These are phyloP conservation scores for Candida silvicultrix DNA, from an alignment of 805 yeast genomes.

Conservation along the genomic window DNA sequence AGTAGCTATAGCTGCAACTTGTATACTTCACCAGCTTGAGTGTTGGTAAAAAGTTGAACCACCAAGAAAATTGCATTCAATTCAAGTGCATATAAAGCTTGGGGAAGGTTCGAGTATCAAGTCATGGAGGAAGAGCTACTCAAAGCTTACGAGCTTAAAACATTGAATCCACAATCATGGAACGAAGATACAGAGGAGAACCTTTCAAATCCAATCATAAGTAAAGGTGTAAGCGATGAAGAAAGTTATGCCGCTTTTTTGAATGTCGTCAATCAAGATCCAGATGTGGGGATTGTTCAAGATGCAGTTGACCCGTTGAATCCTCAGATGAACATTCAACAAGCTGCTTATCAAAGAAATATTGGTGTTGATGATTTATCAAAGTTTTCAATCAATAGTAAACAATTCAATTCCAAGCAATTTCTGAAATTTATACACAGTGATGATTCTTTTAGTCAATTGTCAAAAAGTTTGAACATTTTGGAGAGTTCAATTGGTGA, in stretches of 20 bases:
- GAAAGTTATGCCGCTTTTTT: conserved; percentile 8
- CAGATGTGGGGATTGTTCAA: conserved; percentile 17
- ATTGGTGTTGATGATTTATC: conserved; percentile 30
- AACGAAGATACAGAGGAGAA: conserved; percentile 20
- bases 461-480: conserved; percentile 39
- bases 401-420: conserved; percentile 49
- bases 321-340: conserved; percentile 37
- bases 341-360: conserved; percentile 33
- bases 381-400: conserved; percentile 47
- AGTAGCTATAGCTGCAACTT: neutral
- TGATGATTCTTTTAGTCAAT: conserved; percentile 45
- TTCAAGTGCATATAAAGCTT: too few relatives aligned
- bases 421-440: conserved; percentile 52
- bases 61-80: too few relatives aligned
- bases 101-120: too few relatives aligned
- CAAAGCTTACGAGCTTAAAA: conserved; percentile 37
- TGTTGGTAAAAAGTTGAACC: too few relatives aligned
- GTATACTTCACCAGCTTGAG: too few relatives aligned
- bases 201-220: conserved; percentile 18
- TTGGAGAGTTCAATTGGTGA: conserved; percentile 43
- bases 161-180: conserved; percentile 37
- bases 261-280: conserved; percentile 19
- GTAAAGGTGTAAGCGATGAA: conserved; percentile 14
- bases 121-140: conserved; percentile 22
- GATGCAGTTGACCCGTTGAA: conserved; percentile 54